Evolutionary conservation across 2,329 filamentous ascomycete species (phyloP).

Genomic region (Hyphodiscus sp.): DNA sequence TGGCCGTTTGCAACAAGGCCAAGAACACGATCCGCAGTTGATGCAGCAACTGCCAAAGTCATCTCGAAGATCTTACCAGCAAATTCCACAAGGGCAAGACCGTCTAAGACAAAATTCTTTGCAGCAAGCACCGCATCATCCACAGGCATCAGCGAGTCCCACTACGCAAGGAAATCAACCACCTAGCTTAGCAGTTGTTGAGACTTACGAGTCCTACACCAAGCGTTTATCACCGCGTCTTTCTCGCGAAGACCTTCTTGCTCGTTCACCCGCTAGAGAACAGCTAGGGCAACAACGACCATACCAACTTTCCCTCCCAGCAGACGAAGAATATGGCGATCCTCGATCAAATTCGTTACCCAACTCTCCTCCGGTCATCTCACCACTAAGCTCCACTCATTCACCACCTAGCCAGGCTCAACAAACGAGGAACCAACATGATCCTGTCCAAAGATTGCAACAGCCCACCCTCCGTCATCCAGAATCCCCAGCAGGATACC

Average conservation of each 20-base stretch:
- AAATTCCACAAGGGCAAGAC: constrained; percentile 1
- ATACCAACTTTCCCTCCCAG: constrained; percentile 27
- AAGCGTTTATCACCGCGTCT: constrained; percentile 4
- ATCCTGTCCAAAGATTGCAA: constrained; percentile 14
- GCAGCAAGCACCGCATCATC: background rate
- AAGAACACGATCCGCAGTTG: constrained; percentile 9
- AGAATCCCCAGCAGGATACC: constrained; percentile 21
- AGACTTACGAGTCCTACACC: background rate
- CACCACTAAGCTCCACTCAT: background rate
- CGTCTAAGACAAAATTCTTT: background rate
- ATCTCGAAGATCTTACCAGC: background rate
- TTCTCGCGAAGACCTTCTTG: constrained; percentile 24
- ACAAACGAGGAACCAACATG: constrained; percentile 1
- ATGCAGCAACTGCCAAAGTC: background rate
- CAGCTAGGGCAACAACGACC: constrained; percentile 26
- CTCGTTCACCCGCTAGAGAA: constrained; percentile 24
- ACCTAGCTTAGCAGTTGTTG: background rate
- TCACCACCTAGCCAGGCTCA: background rate
- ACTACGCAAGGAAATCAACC: background rate
- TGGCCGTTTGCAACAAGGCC: constrained; percentile 9
- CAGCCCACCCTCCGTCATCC: constrained; percentile 21
- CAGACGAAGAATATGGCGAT: constrained; percentile 10
- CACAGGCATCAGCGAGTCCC: background rate
- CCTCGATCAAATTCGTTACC: background rate
- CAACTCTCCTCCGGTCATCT: constrained; percentile 8